Base-by-base conservation (phyloP, 257 asterid genomes). In the Nicotiana tabacum region DNA sequence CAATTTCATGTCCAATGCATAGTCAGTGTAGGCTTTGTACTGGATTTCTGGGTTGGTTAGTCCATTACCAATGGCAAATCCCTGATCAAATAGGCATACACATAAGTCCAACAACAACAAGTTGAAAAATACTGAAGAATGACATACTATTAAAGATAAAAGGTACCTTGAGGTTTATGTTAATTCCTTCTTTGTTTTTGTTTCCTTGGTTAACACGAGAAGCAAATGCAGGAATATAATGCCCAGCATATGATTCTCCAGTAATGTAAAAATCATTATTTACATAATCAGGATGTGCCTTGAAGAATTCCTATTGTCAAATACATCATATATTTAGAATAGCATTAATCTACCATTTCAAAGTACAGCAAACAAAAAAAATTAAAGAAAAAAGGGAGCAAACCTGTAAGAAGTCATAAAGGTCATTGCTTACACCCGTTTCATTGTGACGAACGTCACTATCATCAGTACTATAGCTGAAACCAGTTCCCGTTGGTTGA, bases 241-340 rank as follows among this genome's bases (percentile, higher is more conserved):
- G 87, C 8, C 94, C 92, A 7, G 92, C 94, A 78, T 91, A 91
- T 69, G 94, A 91, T 89, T 89, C 92, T 56, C 94, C 94, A 5
- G 90, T 89, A 29, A 89, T 85, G 81, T 84, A 88, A 78, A 90
- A 89, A 53, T 90, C 90, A 37, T 90, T 89, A 17, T 83, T 82
- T 55, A 66, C 89, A 83, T 80, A 85, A 37, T 85, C 84, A 27
- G 92, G 92, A 79, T 89, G 92, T 83, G 67, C 84, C 55, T 77
- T 61, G 81, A 90, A 88, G 55, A 90, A 88, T 5, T 85, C 92
- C 92, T 89, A 51, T 55, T 70, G 33, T 82, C 35, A 81, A 64
- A 48, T 66, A 43, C 53, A 9, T 61, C 0, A 37, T 76, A 39
- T 55, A 48, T 55, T 30, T 66, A 21, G 30, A 24, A 33, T 30